Percentiles rank a stretch among this genome's conserved stretches.
Evolutionary conservation across 441 rosid species (phyloP).

Genomic region (Gossypium aridum): DNA sequence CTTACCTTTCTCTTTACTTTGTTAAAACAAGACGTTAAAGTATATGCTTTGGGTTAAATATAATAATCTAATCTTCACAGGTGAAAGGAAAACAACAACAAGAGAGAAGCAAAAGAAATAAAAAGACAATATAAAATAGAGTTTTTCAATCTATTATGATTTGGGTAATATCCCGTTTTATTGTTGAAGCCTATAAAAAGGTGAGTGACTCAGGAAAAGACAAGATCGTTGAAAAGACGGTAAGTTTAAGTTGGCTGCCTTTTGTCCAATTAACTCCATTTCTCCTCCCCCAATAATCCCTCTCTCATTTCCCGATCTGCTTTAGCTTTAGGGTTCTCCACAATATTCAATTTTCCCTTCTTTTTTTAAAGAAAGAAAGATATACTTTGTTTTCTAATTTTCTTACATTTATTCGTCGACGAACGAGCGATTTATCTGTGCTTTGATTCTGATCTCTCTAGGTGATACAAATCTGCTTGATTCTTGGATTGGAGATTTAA

Average conservation of each 20-base stretch:
- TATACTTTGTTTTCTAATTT: slow-evolving; percentile 9
- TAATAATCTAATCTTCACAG: not conserved
- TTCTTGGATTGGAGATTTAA: not conserved
- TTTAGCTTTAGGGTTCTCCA: slow-evolving; percentile 16
- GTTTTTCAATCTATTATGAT: not conserved
- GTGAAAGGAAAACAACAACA: not conserved
- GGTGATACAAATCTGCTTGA: slow-evolving; percentile 4
- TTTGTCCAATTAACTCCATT: not conserved
- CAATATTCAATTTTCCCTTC: not conserved
- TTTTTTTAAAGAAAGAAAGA: not conserved
- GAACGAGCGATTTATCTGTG: not conserved
- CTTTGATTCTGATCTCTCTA: slow-evolving; percentile 13
- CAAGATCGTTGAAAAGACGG: slow-evolving; percentile 20
- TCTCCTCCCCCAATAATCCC: not conserved
- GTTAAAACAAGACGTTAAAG: not conserved
- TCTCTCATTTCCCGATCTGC: not conserved
- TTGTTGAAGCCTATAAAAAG: slow-evolving; percentile 23
- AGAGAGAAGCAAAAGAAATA: not conserved
- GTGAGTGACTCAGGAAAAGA: slow-evolving; percentile 20
- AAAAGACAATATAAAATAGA: not conserved
- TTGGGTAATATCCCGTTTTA: slow-evolving; percentile 9
- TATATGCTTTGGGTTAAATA: not conserved
- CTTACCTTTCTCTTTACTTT: not conserved
- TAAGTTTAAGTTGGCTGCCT: not conserved
- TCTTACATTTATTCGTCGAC: slow-evolving; percentile 11